A percentile compares a stretch with the other conserved stretches of the same genome.
These are phyloP conservation scores for Prinsepia uniflora DNA, from an alignment of 306 rosid species.

Conservation along the genomic window DNA sequence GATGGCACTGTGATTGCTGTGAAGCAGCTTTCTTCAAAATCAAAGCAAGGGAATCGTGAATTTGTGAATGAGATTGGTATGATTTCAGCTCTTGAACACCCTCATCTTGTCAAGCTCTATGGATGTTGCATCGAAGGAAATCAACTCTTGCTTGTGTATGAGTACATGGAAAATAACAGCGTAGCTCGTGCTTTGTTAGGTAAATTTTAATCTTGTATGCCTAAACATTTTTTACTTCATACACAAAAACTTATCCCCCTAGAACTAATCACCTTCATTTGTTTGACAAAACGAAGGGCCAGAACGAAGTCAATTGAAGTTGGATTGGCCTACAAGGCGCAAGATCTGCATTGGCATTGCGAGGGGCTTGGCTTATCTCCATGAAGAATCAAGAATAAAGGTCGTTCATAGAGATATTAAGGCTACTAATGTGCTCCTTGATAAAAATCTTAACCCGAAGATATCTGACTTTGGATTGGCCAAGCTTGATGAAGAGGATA, in stretches of 20 bases:
- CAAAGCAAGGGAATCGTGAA: slow-evolving; percentile 42
- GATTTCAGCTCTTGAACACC: slow-evolving; percentile 43
- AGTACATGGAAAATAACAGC: slow-evolving; percentile 35
- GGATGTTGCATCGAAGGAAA: slow-evolving; percentile 43
- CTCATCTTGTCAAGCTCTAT: slow-evolving; percentile 38
- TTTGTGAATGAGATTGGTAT: slow-evolving; percentile 42
- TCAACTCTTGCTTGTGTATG: slow-evolving; percentile 34
- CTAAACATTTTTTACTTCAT: background rate
- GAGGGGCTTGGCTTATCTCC: slow-evolving; percentile 34
- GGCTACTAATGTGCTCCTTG: slow-evolving; percentile 42
- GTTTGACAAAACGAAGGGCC: slow-evolving; percentile 17
- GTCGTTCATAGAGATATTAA: slow-evolving; percentile 49
- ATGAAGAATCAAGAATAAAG: slow-evolving; percentile 38
- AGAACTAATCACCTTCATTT: background rate
- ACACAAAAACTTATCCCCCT: background rate
- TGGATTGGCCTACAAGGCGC: slow-evolving; percentile 35
- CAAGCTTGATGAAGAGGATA: slow-evolving; percentile 41
- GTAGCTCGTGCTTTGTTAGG: slow-evolving; percentile 36
- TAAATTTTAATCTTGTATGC: slow-evolving; percentile 5
- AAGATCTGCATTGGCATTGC: slow-evolving; percentile 33
- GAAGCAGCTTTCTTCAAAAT: slow-evolving; percentile 38
- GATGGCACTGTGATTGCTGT: slow-evolving; percentile 32
- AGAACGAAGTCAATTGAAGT: slow-evolving; percentile 8
- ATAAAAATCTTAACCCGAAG: slow-evolving; percentile 33
- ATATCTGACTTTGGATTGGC: slow-evolving; percentile 43